These are phyloP conservation scores for Metschnikowia corniflorae DNA, from an alignment of 805 yeast species.

Conservation along the genomic window DNA sequence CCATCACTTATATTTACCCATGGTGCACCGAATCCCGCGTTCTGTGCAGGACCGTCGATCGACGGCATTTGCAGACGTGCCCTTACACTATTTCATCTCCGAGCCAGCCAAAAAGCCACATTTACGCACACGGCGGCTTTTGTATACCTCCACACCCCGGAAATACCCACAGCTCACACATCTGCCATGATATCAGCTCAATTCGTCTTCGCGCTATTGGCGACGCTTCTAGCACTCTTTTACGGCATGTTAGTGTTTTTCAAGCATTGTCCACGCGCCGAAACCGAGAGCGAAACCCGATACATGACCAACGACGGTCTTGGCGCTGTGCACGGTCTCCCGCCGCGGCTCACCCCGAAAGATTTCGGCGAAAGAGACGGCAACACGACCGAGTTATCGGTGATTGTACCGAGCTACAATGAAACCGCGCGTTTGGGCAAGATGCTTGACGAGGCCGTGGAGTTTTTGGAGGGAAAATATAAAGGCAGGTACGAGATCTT, in stretches of 20 bases:
- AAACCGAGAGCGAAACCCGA: constrained; percentile 49
- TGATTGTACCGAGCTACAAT: constrained; percentile 92
- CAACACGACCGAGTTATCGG: constrained; percentile 45
- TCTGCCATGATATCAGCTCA: constrained; percentile 2
- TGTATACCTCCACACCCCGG: neutral
- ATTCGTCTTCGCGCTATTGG: constrained; percentile 2
- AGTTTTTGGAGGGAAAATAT: constrained; percentile 41
- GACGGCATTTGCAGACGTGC: no score
- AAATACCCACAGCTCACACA: neutral
- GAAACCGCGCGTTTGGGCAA: constrained; percentile 68
- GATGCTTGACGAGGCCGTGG: constrained; percentile 71
- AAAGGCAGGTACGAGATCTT: constrained; percentile 62
- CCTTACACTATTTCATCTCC: no score
- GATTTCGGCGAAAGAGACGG: constrained; percentile 12
- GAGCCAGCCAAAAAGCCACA: neutral
- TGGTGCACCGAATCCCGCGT: no score
- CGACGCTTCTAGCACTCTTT: constrained; percentile 21
- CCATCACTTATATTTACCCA: no score
- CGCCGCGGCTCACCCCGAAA: constrained; percentile 22
- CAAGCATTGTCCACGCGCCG: constrained; percentile 62
- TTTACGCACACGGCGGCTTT: neutral
- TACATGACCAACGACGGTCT: constrained; percentile 48
- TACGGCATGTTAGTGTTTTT: constrained; percentile 45
- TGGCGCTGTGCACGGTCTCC: constrained; percentile 27
- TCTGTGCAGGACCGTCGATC: no score